These are phyloP conservation scores for Colletotrichum trifolii DNA, from an alignment of 2,329 filamentous ascomycete genomes.

Conservation along the genomic window DNA sequence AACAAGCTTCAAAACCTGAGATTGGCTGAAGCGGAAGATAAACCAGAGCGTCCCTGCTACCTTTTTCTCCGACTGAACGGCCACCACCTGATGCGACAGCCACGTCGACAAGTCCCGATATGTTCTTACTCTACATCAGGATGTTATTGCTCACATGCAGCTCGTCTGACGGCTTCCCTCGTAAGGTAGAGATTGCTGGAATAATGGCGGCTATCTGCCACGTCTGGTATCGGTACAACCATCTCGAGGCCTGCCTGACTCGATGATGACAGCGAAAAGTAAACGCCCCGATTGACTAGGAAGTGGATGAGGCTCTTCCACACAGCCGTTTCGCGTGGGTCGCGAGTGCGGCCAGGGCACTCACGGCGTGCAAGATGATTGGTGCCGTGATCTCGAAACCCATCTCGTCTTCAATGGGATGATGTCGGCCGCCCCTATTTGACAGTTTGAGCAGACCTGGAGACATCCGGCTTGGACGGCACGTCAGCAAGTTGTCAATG, in stretches of 20 bases:
- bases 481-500: constrained; percentile 18
- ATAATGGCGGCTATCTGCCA: constrained; percentile 27
- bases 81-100: no score
- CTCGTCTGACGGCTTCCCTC: no score
- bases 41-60: not conserved
- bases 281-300: not conserved
- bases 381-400: constrained; percentile 18
- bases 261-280: not conserved
- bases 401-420: constrained; percentile 24
- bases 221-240: not conserved
- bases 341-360: not conserved
- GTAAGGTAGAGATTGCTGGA: constrained; percentile 10
- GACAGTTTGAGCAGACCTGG: constrained; percentile 5
- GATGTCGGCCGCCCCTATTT: constrained; percentile 8
- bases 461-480: constrained; percentile 10
- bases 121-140: no score
- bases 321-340: constrained; percentile 23
- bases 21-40: not conserved
- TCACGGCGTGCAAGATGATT: constrained; percentile 7
- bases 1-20: constrained; percentile 27
- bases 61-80: no score
- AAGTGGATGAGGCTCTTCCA: constrained; percentile 20
- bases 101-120: no score
- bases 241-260: constrained; percentile 6
- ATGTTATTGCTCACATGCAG: no score